Evolutionary conservation across 176 grass and related monocot species (phyloP).

Genomic region (Sorghum bicolor): Sorghum_bicolor_NCBIv3 NC_012876.2:61811501-61812000

Average conservation of each 20-base stretch:
- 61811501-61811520: too few relatives aligned
- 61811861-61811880: constrained; percentile 37
- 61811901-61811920: background rate
- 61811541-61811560: background rate
- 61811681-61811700: background rate
- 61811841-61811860: constrained; percentile 37
- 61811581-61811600: background rate
- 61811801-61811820: constrained; percentile 49
- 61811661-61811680: background rate
- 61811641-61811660: background rate
- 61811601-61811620: background rate
- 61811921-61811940: background rate
- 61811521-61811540: background rate
- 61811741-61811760: constrained; percentile 44
- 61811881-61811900: background rate
- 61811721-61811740: background rate
- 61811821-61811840: constrained; percentile 37
- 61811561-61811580: background rate
- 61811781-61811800: constrained; percentile 47
- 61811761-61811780: constrained; percentile 50
- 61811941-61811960: background rate
- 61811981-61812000: background rate
- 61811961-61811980: background rate
- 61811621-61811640: background rate
- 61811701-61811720: background rate